These are phyloP conservation scores for Ogataea saltuana DNA, from an alignment of 805 yeast genomes.

Conservation along the genomic window DNA sequence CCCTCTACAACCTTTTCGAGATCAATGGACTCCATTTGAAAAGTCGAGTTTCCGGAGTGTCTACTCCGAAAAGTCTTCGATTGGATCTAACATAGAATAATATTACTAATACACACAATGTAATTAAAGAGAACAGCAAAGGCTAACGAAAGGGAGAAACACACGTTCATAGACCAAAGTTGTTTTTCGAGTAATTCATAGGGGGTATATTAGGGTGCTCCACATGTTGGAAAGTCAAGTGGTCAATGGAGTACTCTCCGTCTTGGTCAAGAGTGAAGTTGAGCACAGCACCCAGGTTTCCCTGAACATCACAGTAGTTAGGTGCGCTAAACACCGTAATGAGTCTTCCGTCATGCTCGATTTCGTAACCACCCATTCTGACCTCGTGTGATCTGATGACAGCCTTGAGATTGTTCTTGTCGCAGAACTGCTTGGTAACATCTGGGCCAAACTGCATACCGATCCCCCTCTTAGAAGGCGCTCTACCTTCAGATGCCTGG, in stretches of 20 bases:
- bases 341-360: constrained; percentile 82
- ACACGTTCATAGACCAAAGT: constrained; percentile 43
- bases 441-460: constrained; percentile 98
- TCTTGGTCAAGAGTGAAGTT: constrained; percentile 55
- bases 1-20: constrained; percentile 43
- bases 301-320: constrained; percentile 91
- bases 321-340: constrained; percentile 98
- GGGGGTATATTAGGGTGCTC: constrained; percentile 91
- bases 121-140: constrained; percentile 1
- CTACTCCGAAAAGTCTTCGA: constrained; percentile 11
- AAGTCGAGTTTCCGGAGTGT: constrained; percentile 5
- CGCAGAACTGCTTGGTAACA: constrained; percentile 77
- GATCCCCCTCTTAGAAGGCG: constrained; percentile 90
- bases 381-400: constrained; percentile 95
- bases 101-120: constrained; percentile 5
- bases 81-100: constrained; percentile 17
- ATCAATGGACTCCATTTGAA: constrained; percentile 14
- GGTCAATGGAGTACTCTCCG: constrained; percentile 50
- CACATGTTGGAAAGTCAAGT: constrained; percentile 72
- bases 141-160: not conserved
- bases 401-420: constrained; percentile 68
- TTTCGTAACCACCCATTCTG: constrained; percentile 84
- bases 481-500: constrained; percentile 71
- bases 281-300: constrained; percentile 87
- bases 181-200: constrained; percentile 77